Percentiles rank a stretch among this genome's conserved stretches.
Evolutionary conservation across 371 early-diverging fungal species (phyloP).

Genomic region (Chytridium lagenaria): DNA sequence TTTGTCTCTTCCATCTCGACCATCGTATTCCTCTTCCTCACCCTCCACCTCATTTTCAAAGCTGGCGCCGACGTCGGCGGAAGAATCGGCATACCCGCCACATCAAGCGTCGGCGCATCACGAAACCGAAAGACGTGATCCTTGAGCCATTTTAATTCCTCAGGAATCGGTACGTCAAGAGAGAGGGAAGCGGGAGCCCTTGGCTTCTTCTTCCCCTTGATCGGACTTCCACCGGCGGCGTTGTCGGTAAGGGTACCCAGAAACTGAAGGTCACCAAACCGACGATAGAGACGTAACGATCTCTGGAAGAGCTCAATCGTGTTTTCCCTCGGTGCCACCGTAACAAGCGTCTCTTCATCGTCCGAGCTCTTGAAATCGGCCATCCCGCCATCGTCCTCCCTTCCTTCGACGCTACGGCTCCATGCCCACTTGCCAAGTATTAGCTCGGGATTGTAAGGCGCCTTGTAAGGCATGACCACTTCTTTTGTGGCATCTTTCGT

Average conservation of each 20-base stretch:
- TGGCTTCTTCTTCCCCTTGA: neutral
- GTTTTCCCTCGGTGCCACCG: neutral
- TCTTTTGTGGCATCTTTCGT: neutral
- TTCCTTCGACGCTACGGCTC: conserved; percentile 14
- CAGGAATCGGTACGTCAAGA: neutral
- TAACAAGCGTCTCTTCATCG: too few relatives aligned
- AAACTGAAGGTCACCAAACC: neutral
- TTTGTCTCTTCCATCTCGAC: neutral
- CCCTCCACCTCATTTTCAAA: conserved; percentile 1
- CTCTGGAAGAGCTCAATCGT: conserved; percentile 8
- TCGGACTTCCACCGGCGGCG: neutral
- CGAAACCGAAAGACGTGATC: neutral
- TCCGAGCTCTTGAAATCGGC: too few relatives aligned
- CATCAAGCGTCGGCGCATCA: neutral
- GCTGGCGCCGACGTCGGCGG: neutral
- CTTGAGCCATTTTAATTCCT: neutral
- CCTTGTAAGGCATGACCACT: neutral
- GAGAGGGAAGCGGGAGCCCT: neutral
- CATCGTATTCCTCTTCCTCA: neutral
- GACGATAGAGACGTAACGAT: neutral
- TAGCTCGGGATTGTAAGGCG: conserved; percentile 24
- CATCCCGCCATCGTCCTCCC: conserved; percentile 33
- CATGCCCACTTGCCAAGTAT: conserved; percentile 52
- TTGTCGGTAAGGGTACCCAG: conserved; percentile 2
- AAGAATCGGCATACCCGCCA: neutral